Evolutionary conservation across 805 yeast genomes (phyloP).

Genomic region (Schizosaccharomyces cryophilus): DNA sequence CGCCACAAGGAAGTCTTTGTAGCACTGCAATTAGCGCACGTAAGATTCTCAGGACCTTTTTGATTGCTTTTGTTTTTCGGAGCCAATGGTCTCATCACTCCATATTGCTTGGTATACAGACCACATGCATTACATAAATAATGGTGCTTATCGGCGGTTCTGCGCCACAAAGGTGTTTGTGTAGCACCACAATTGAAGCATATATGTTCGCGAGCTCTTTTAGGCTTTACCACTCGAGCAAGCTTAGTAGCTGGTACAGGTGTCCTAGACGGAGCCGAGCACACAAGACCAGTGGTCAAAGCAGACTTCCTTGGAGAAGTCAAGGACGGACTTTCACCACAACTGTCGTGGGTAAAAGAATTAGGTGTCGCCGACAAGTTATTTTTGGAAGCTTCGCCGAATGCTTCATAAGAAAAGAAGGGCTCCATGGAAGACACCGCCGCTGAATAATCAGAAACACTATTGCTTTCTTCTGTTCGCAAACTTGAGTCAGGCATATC

Average conservation of each 20-base stretch:
- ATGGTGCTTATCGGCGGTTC: conserved; percentile 74
- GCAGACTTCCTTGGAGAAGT: neutral
- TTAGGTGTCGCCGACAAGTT: no score
- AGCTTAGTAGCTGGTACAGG: neutral
- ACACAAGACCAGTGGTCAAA: neutral
- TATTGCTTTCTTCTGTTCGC: no score
- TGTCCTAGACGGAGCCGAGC: neutral
- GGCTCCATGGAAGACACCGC: neutral
- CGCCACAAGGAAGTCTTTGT: conserved; percentile 82
- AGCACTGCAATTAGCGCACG: conserved; percentile 57
- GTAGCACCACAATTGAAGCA: conserved; percentile 55
- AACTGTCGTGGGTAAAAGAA: no score
- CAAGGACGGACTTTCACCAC: neutral
- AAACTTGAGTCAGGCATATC: no score
- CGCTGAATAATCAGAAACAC: neutral
- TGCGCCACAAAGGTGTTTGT: conserved; percentile 89
- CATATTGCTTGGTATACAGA: conserved; percentile 34
- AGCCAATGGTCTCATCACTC: conserved; percentile 40
- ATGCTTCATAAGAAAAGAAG: neutral
- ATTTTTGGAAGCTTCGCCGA: neutral
- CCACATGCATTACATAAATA: conserved; percentile 95
- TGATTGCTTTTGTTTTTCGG: conserved; percentile 4
- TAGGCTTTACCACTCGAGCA: neutral
- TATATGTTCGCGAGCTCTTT: neutral
- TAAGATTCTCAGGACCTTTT: conserved; percentile 23